phyloP scores from a whole-genome alignment of 768 basidiomycete species.

The Lentinula raphanica region DNA sequence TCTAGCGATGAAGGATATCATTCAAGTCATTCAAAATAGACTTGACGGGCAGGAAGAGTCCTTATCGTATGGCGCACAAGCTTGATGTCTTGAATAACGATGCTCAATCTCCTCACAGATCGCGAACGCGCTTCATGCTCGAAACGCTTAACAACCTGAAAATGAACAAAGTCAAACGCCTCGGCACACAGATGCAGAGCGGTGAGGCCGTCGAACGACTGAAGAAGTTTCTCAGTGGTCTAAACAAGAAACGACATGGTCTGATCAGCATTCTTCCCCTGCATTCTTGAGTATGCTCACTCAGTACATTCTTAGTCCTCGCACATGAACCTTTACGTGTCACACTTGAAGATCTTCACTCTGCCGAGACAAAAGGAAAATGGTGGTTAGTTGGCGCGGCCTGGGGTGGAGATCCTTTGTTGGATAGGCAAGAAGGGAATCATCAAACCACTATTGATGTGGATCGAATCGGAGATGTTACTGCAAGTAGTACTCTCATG shows the following conservation, averaged over 20 bases:
- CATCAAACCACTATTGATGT: slow-evolving; percentile 12
- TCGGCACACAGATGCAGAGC: slow-evolving; percentile 60
- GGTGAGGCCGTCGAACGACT: slow-evolving; percentile 75
- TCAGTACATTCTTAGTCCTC: slow-evolving; percentile 45
- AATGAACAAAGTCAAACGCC: slow-evolving; percentile 78
- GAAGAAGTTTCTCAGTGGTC: slow-evolving; percentile 78
- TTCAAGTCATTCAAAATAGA: slow-evolving; percentile 73
- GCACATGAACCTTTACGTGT: slow-evolving; percentile 85
- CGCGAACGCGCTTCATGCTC: slow-evolving; percentile 91
- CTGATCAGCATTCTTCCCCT: slow-evolving; percentile 12
- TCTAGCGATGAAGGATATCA: slow-evolving; percentile 85
- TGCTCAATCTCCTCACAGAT: slow-evolving; percentile 39
- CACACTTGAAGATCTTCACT: slow-evolving; percentile 77
- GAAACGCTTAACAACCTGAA: slow-evolving; percentile 90
- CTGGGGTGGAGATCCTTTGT: slow-evolving; percentile 89
- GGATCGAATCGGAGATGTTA: slow-evolving; percentile 21
- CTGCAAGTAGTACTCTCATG: slow-evolving; percentile 40
- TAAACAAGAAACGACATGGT: slow-evolving; percentile 79
- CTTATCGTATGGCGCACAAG: slow-evolving; percentile 39
- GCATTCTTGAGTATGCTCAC: not conserved
- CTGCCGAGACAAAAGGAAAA: slow-evolving; percentile 83
- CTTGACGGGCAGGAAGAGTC: slow-evolving; percentile 44
- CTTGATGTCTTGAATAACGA: not conserved
- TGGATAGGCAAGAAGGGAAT: slow-evolving; percentile 53
- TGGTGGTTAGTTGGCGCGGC: slow-evolving; percentile 99